phyloP scores from a whole-genome alignment of 768 basidiomycete species.

The Boletus pseudopeckii region DNA sequence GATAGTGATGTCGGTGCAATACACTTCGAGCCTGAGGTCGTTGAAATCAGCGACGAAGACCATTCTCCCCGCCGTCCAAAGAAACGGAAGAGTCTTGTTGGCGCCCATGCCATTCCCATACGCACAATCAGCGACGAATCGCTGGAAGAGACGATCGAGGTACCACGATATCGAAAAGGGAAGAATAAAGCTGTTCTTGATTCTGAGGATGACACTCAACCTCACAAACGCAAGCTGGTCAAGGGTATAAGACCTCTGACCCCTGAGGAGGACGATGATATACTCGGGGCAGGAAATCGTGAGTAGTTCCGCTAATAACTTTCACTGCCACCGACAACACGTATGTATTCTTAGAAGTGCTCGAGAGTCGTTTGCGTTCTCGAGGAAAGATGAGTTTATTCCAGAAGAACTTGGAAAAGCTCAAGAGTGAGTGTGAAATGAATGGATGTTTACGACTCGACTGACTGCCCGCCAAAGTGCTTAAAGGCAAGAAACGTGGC shows the following conservation, averaged over 20 bases:
- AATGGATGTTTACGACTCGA: not conserved
- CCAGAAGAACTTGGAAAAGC: conserved; percentile 60
- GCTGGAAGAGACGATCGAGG: conserved; percentile 14
- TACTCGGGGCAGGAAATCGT: conserved; percentile 53
- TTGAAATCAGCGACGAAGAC: conserved; percentile 24
- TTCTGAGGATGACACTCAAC: conserved; percentile 36
- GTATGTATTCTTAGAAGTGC: conserved; percentile 44
- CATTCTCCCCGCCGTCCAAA: conserved; percentile 26
- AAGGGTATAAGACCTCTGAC: conserved; percentile 43
- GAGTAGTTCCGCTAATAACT: conserved; percentile 18
- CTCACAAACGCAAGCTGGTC: conserved; percentile 39
- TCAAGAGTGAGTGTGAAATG: conserved; percentile 48
- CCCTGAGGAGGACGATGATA: conserved; percentile 42
- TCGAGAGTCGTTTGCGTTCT: conserved; percentile 59
- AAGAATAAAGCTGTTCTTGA: conserved; percentile 23
- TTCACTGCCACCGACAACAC: not conserved
- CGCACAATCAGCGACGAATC: conserved; percentile 22
- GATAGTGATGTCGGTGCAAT: conserved; percentile 52
- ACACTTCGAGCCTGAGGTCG: conserved; percentile 41
- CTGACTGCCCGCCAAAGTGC: conserved; percentile 9
- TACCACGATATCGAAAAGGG: conserved; percentile 21
- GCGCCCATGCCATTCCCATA: conserved; percentile 14
- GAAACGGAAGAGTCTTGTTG: conserved; percentile 9
- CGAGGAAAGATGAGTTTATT: conserved; percentile 58
- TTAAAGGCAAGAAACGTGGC: conserved; percentile 44